These are phyloP conservation scores for Skeletonema menzelii DNA, from an alignment of 108 stramenopile genomes.

Conservation along the genomic window DNA sequence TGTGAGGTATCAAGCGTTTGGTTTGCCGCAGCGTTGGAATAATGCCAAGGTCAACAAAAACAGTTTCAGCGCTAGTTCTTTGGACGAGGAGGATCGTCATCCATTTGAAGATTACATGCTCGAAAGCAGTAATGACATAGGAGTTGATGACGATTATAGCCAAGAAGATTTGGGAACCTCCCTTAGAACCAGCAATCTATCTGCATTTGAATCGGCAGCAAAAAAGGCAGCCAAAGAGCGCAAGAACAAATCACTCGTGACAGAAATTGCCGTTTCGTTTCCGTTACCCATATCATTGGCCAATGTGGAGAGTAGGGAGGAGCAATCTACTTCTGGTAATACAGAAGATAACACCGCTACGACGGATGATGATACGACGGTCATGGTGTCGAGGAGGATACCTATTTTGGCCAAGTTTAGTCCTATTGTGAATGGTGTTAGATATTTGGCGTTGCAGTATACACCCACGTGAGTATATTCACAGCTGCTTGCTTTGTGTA, in stretches of 20 bases:
- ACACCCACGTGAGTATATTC: constrained; percentile 19
- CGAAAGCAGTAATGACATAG: neutral
- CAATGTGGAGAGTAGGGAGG: constrained; percentile 12
- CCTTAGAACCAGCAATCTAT: neutral
- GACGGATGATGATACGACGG: neutral
- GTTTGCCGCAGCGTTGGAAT: constrained; percentile 13
- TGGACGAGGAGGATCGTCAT: neutral
- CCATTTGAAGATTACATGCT: neutral
- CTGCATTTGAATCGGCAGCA: constrained; percentile 26
- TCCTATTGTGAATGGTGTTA: constrained; percentile 23
- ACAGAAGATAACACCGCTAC: constrained; percentile 18
- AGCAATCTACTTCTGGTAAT: neutral
- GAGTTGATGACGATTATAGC: neutral
- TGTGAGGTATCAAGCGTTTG: constrained; percentile 38
- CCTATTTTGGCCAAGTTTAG: constrained; percentile 42
- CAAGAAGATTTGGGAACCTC: neutral
- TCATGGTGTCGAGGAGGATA: constrained; percentile 14
- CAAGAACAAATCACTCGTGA: constrained; percentile 7
- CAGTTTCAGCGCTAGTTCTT: neutral
- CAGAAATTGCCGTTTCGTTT: constrained; percentile 24
- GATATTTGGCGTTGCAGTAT: constrained; percentile 37
- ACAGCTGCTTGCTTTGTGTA: neutral
- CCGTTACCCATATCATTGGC: constrained; percentile 19
- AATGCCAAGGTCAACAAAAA: neutral
- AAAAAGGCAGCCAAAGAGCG: constrained; percentile 23